Base-by-base conservation (phyloP, 306 rosid genomes). In the Trichosanthes cucumerina region DNA sequence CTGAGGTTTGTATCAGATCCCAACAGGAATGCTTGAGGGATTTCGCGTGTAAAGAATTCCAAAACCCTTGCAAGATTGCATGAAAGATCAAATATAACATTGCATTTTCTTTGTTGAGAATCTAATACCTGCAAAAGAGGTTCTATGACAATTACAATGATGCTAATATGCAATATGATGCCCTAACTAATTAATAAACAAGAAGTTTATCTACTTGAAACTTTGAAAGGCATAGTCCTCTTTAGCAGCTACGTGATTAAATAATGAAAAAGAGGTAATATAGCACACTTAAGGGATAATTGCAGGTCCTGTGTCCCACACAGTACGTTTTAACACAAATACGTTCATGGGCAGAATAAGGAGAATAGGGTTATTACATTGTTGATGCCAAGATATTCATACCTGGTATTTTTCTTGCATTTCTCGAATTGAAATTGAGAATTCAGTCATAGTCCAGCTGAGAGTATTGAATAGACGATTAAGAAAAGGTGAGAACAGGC, bases 381-480 rank as follows among this genome's bases (percentile, higher is more conserved):
- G 33, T n/a, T 52, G 34, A 7, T 60, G 46, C 56, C 34, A 33
- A 75, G 28, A 81, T 53, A 52, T 18, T n/a, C 46, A 41, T 62
- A 87, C 95, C 95, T 90, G 88, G 85, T 88, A 95, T 81, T 91
- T 95, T 81, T 92, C 97, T 90, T 92, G 97, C 97, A 92, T 92
- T 85, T 95, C 99, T 78, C 96, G 86, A 76, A 95, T 88, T 56
- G 97, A 95, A 83, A 95, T 92, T 53, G 99, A 95, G 84, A 92
- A 95, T 65, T 95, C 99, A 60, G 99, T 95, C 99, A 95, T 92
- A 76, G 97, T 88, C 99, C 99, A 92, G 84, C 99, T 92, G 43
- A 95, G 97, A 34, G 96, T 92, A 85, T 95, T 95, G 79, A 95
- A 95, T 49, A 95, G 79, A 82, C 99, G 99, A 84, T 95, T 95